Conservation (phyloP, 306 rosid genomes). For the Cicer cuneatum region DNA sequence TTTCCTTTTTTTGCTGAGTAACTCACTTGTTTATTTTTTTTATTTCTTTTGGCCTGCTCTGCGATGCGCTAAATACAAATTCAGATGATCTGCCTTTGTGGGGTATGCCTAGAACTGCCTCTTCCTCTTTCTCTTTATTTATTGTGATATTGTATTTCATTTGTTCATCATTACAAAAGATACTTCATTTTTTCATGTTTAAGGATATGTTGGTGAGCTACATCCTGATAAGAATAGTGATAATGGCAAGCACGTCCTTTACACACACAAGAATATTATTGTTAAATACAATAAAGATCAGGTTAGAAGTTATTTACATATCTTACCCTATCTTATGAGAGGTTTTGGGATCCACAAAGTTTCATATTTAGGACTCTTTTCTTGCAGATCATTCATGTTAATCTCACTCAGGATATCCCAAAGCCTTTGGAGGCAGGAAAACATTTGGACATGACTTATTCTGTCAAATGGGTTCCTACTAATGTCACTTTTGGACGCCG, state of each 20-base stretch:
- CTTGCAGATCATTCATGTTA: constrained; percentile 89
- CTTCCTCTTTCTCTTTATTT: constrained; percentile 35
- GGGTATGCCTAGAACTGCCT: constrained; percentile 65
- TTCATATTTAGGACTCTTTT: constrained; percentile 39
- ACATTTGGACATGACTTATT: constrained; percentile 78
- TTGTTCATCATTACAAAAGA: constrained; percentile 31
- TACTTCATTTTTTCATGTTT: constrained; percentile 35
- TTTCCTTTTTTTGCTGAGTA: constrained; percentile 25
- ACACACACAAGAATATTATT: constrained; percentile 78
- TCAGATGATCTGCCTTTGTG: constrained; percentile 98
- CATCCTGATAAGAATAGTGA: constrained; percentile 87
- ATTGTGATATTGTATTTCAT: constrained; percentile 32
- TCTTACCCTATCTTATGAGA: constrained; percentile 7
- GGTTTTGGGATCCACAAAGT: constrained; percentile 35
- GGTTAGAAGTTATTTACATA: constrained; percentile 61
- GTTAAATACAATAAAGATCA: constrained; percentile 90
- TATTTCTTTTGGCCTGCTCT: constrained; percentile 43
- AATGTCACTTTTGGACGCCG: constrained; percentile 88
- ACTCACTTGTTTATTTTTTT: constrained; percentile 47
- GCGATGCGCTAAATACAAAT: constrained; percentile 50
- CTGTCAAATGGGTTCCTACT: constrained; percentile 84
- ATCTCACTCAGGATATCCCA: constrained; percentile 84
- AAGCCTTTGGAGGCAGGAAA: constrained; percentile 77
- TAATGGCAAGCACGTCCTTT: constrained; percentile 84
- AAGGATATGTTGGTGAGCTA: constrained; percentile 93